phyloP scores from a whole-genome alignment of 2,329 filamentous ascomycete genomes.

The Fusarium succisae region DNA sequence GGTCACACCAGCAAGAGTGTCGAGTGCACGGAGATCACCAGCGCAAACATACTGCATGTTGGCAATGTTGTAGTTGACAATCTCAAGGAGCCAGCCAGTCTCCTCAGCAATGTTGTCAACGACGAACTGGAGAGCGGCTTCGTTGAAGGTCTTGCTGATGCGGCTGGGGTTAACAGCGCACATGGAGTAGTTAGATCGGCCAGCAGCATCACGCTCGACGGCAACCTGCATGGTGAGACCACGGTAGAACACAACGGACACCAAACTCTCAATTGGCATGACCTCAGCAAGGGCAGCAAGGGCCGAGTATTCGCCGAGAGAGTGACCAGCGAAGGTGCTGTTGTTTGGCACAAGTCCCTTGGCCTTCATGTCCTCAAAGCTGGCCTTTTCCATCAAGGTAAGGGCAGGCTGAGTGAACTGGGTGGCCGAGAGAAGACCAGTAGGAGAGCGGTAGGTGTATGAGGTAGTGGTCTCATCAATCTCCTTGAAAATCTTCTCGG shows the following conservation, averaged over 20 bases:
- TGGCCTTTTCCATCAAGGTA: conserved; percentile 99
- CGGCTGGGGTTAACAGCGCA: conserved; percentile 98
- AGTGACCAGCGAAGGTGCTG: conserved; percentile 98
- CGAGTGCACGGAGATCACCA: conserved; percentile 75
- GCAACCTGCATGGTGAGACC: conserved; percentile 99
- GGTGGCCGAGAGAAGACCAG: conserved; percentile 92
- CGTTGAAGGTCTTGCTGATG: conserved; percentile 98
- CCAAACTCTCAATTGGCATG: conserved; percentile 99
- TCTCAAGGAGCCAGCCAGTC: conserved; percentile 95
- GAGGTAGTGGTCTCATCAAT: conserved; percentile 91
- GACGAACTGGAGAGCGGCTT: conserved; percentile 95
- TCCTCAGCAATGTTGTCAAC: conserved; percentile 94
- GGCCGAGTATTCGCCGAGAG: conserved; percentile 96
- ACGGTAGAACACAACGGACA: conserved; percentile 99
- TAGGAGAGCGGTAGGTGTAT: conserved; percentile 97
- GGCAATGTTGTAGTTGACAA: conserved; percentile 94
- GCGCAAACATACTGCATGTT: conserved; percentile 81
- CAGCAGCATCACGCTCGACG: conserved; percentile 91
- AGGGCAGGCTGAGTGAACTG: conserved; percentile 98
- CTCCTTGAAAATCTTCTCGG: conserved; percentile 99
- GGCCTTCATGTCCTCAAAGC: conserved; percentile 98
- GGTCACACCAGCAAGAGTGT: conserved; percentile 79
- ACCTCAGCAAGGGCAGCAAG: conserved; percentile 96
- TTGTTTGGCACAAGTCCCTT: conserved; percentile 96
- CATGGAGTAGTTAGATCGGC: conserved; percentile 99